phyloP scores from a whole-genome alignment of 148 eudicot species.

The Suaeda aralocaspica region DNA sequence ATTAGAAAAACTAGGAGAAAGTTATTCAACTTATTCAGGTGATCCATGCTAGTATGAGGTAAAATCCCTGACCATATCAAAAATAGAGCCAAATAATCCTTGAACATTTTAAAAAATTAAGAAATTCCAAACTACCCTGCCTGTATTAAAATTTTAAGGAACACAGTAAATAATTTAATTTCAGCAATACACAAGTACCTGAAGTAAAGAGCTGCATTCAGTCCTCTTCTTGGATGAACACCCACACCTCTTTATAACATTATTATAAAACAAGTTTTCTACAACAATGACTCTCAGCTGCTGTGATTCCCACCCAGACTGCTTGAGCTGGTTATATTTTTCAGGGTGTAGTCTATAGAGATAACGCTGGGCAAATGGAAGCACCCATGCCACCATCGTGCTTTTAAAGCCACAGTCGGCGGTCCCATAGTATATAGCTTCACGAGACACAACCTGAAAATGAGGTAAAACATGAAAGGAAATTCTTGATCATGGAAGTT shows the following conservation, averaged over 20 bases:
- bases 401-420: conserved; percentile 51
- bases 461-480: not conserved
- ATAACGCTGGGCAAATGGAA: conserved; percentile 93
- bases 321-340: conserved; percentile 58
- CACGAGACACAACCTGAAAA: conserved; percentile 77
- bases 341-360: conserved; percentile 54
- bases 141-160: not conserved
- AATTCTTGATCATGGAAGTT: not conserved
- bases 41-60: too few species aligned
- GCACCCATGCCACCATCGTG: conserved; percentile 74
- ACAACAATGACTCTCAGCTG: conserved; percentile 56
- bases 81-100: too few species aligned
- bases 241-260: conserved; percentile 54
- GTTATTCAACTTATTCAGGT: too few species aligned
- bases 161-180: not conserved
- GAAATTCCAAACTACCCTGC: not conserved
- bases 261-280: conserved; percentile 61
- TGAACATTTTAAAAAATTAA: too few species aligned
- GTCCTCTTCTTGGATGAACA: conserved; percentile 50
- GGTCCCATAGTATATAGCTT: conserved; percentile 69
- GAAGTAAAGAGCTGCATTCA: conserved; percentile 73
- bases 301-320: conserved; percentile 43
- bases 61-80: too few species aligned
- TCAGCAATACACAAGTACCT: conserved; percentile 39
- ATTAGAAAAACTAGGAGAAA: too few species aligned